Percentiles rank a stretch among this genome's conserved stretches.
phyloP scores from a whole-genome alignment of 768 basidiomycete species.

The Russula compacta region DNA sequence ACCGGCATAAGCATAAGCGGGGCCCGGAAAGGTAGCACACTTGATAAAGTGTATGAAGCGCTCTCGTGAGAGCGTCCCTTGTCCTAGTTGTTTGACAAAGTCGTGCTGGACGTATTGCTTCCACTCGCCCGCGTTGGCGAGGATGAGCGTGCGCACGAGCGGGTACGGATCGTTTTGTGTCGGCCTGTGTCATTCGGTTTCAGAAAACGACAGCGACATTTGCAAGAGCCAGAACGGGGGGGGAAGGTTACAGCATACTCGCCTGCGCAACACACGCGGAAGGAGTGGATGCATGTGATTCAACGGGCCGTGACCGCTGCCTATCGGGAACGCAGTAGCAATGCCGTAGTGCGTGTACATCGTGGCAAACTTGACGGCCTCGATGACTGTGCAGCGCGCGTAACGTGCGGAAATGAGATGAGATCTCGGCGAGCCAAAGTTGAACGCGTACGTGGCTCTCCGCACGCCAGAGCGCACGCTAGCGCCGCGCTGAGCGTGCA shows the following conservation, averaged over 20 bases:
- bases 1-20: not conserved
- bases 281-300: constrained; percentile 70
- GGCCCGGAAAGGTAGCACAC: constrained; percentile 31
- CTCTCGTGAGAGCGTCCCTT: constrained; percentile 55
- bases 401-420: not conserved
- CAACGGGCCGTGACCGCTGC: constrained; percentile 72
- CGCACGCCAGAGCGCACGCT: constrained; percentile 53
- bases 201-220: not conserved
- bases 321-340: constrained; percentile 54
- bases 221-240: not conserved
- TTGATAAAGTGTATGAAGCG: constrained; percentile 80
- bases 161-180: constrained; percentile 57
- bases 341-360: constrained; percentile 73
- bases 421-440: not conserved
- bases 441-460: constrained; percentile 32
- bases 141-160: constrained; percentile 55
- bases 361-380: constrained; percentile 53
- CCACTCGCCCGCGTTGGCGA: constrained; percentile 49
- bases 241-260: constrained; percentile 26
- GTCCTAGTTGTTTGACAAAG: constrained; percentile 69
- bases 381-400: constrained; percentile 34
- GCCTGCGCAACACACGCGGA: constrained; percentile 43
- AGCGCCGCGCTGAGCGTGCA: constrained; percentile 86
- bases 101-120: constrained; percentile 72
- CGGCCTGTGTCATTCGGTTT: constrained; percentile 28